These are phyloP conservation scores for Rhodamnia rubescens DNA, from an alignment of 345 rosid species.

Conservation along the genomic window DNA sequence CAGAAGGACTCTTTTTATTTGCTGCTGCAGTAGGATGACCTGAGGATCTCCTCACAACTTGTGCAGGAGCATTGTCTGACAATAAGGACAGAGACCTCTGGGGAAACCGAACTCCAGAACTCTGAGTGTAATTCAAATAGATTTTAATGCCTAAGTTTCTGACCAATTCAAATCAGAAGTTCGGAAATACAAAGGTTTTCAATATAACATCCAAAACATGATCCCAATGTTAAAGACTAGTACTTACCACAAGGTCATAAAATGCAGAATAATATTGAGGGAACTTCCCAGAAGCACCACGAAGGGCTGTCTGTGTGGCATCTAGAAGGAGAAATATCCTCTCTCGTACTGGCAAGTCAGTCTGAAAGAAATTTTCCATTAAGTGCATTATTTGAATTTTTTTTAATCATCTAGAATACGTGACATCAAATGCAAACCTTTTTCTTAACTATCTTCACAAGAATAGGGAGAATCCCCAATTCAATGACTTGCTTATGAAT, in stretches of 20 bases:
- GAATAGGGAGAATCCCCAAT: constrained; percentile 56
- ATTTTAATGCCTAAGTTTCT: neutral
- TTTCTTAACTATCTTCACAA: constrained; percentile 93
- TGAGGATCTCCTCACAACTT: constrained; percentile 7
- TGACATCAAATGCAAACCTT: constrained; percentile 40
- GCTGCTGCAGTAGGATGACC: constrained; percentile 21
- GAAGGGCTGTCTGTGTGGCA: constrained; percentile 94
- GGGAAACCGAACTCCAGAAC: constrained; percentile 86
- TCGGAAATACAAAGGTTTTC: neutral
- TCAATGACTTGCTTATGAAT: constrained; percentile 77
- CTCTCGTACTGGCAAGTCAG: constrained; percentile 83
- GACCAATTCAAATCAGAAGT: neutral
- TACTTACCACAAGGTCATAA: constrained; percentile 89
- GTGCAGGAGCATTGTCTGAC: constrained; percentile 20
- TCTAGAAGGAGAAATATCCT: constrained; percentile 92
- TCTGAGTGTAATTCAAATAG: constrained; percentile 20
- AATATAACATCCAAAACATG: neutral
- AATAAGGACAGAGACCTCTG: constrained; percentile 30
- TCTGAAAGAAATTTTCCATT: constrained; percentile 23
- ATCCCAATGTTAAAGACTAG: neutral
- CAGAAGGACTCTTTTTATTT: constrained; percentile 31
- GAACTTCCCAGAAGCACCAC: constrained; percentile 84
- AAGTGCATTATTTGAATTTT: neutral
- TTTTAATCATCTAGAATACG: neutral
- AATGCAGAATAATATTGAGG: constrained; percentile 84